Percentiles rank a stretch among this genome's conserved stretches.
These are phyloP conservation scores for Peterozyma toletana DNA, from an alignment of 805 yeast species.

Conservation along the genomic window DNA sequence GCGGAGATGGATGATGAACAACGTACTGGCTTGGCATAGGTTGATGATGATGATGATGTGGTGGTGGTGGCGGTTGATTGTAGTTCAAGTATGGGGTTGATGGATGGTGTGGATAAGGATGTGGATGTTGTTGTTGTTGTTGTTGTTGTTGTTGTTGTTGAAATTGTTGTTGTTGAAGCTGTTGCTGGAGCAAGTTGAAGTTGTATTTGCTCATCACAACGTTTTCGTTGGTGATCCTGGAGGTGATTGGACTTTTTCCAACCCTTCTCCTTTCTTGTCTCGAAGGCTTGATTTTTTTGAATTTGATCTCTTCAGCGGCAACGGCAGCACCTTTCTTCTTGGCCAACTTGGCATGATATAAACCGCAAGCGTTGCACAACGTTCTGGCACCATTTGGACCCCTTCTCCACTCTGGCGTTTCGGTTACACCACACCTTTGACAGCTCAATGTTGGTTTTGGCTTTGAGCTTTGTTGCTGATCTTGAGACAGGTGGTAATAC, in stretches of 20 bases:
- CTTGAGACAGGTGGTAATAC: too few species aligned
- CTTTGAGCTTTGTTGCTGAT: too few species aligned
- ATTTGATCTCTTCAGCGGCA: conserved; percentile 36
- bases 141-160: conserved; percentile 1
- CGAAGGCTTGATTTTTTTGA: neutral
- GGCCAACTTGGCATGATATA: conserved; percentile 61
- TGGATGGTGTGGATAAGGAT: neutral
- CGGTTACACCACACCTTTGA: conserved; percentile 34
- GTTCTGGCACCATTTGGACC: conserved; percentile 77
- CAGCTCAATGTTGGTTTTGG: too few species aligned
- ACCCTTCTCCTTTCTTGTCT: neutral
- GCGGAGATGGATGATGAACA: too few species aligned
- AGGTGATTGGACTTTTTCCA: too few species aligned
- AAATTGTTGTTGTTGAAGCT: neutral
- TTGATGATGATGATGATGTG: neutral
- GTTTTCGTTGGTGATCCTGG: neutral
- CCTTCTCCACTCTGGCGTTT: conserved; percentile 80
- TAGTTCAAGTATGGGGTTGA: too few species aligned
- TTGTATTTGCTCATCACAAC: conserved; percentile 2
- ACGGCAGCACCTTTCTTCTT: conserved; percentile 48
- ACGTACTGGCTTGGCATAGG: neutral
- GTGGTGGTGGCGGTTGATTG: neutral
- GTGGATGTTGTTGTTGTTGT: neutral
- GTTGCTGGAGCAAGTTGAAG: conserved; percentile 1
- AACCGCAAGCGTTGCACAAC: conserved; percentile 78